A percentile compares a stretch with the other conserved stretches of the same genome.
phyloP scores from a whole-genome alignment of 306 rosid species.

The Castanopsis chinensis region DNA sequence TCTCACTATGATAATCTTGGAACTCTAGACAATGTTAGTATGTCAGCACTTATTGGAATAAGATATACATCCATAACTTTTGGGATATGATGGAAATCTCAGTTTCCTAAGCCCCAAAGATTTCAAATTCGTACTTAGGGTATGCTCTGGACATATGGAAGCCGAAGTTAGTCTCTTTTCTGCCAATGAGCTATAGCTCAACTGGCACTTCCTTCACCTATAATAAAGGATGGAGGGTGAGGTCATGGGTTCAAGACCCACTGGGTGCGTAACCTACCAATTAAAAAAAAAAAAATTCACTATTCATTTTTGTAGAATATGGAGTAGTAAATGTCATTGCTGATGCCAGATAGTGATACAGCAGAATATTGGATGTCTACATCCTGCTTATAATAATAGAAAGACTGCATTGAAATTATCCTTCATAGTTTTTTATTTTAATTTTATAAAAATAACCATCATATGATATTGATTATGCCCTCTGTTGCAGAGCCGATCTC shows the following conservation, averaged over 20 bases:
- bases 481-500: conserved; percentile 76
- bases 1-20: not conserved
- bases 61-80: not conserved
- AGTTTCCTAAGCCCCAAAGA: not conserved
- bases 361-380: not conserved
- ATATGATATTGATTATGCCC: conserved; percentile 21
- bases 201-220: no score
- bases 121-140: not conserved
- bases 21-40: not conserved
- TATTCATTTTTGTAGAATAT: not conserved
- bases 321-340: not conserved
- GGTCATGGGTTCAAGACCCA: no score
- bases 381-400: not conserved
- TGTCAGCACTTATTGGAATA: not conserved
- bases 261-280: no score
- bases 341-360: not conserved
- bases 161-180: not conserved
- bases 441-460: not conserved
- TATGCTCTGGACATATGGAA: not conserved
- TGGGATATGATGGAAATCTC: conserved; percentile 2
- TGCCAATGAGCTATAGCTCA: not conserved
- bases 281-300: no score
- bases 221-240: no score
- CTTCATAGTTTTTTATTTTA: not conserved
- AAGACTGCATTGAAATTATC: not conserved